Evolutionary conservation across 495 filamentous ascomycete genomes (phyloP), one percentile per base, ranked within the genome.

Genomic region (Aspergillus olivimuriae): DNA sequence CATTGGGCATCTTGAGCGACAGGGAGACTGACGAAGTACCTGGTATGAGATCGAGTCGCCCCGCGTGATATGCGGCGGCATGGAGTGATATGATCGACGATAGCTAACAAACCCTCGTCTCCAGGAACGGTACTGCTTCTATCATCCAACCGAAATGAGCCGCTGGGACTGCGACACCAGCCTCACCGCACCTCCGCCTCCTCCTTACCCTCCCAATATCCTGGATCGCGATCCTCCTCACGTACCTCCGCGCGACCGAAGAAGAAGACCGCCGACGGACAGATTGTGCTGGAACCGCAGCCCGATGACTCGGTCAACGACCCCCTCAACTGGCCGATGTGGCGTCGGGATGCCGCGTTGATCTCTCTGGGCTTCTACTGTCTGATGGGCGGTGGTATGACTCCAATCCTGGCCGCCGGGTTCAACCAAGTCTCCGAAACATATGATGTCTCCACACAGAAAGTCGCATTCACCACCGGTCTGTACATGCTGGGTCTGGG

Each of bases 401-500:
- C 91, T 0, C 84, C 91, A 0, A 73, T 95, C 22, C 71, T 98
- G 5, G 91, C 92, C 0, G 92, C 92, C 3, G 92, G 90, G 4
- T 96, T 98, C 62, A 80, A 76, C 14, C 69, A 92, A 32, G 86
- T 98, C 19, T 84, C 90, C 14, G 44, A 66, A 0, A 78, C 76
- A 2, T 95, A 86, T 55, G 48, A 74, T 44, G 81, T 95, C 11
- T 72, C 77, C 4, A 81, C 85, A 11, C 74, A 87, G 21, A 61
- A 76, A 47, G 90, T 96, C 24, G 84, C 92, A 1, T 78, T 92
- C 33, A 96, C 92, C 1, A 95, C 92, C 1, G 92, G 92, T 0
- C 65, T 98, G 11, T 96, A 88, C 61, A 98, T 98, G 92, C 71
- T 95, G 78, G 92, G 92, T 2, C 70, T 96, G 17, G 92, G 91